phyloP scores from a whole-genome alignment of 805 yeast genomes.

The Candida stauntonica region DNA sequence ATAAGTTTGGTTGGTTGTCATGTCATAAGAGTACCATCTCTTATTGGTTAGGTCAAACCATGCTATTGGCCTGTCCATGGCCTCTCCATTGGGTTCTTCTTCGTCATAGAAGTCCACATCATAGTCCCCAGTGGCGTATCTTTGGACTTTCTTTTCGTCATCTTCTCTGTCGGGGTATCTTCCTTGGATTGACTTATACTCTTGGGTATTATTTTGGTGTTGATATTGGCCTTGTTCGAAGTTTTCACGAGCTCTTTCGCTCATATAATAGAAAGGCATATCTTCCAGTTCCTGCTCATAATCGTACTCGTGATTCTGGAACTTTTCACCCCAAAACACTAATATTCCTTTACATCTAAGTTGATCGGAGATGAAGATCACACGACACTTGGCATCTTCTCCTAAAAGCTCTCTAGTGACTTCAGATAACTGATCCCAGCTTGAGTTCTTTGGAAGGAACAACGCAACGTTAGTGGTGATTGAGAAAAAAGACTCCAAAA shows the following conservation, averaged over 20 bases:
- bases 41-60: slow-evolving; percentile 9
- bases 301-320: slow-evolving; percentile 27
- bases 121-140: slow-evolving; percentile 7
- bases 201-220: background rate
- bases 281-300: slow-evolving; percentile 10
- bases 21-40: slow-evolving; percentile 5
- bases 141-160: background rate
- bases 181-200: background rate
- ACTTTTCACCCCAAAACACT: slow-evolving; percentile 56
- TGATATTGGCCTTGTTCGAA: background rate
- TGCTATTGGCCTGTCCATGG: background rate
- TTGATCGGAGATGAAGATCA: slow-evolving; percentile 38
- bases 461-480: slow-evolving; percentile 48
- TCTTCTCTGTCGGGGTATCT: slow-evolving; percentile 7
- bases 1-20: slow-evolving; percentile 1
- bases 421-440: slow-evolving; percentile 45
- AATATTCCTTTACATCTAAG: slow-evolving; percentile 50
- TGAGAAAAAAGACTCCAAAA: slow-evolving; percentile 39
- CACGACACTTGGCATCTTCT: slow-evolving; percentile 37
- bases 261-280: slow-evolving; percentile 13
- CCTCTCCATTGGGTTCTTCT: background rate
- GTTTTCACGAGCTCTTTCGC: slow-evolving; percentile 2
- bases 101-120: slow-evolving; percentile 11
- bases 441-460: slow-evolving; percentile 60
- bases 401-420: slow-evolving; percentile 47